Conservation (phyloP, 2,329 filamentous ascomycete species). For the Teratosphaeriaceae sp. region DNA sequence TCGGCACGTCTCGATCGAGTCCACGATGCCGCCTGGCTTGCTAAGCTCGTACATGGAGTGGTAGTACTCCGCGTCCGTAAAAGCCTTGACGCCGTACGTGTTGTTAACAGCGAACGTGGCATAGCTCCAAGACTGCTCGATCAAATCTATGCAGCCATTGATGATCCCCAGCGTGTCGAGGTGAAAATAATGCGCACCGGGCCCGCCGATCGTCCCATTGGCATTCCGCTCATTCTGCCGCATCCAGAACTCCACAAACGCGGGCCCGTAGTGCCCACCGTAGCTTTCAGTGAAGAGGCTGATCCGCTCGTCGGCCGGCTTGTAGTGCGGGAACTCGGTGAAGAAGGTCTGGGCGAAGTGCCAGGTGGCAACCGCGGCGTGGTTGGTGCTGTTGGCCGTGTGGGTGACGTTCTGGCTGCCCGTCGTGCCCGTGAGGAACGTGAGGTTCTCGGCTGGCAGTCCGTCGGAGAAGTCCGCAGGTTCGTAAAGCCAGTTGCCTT, state of each 20-base stretch:
- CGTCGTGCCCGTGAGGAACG: not conserved
- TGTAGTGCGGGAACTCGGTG: slow-evolving; percentile 46
- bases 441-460: not conserved
- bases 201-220: slow-evolving; percentile 18
- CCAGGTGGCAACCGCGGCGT: slow-evolving; percentile 53
- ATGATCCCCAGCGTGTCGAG: slow-evolving; percentile 32
- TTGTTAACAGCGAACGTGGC: not conserved
- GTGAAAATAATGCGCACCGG: slow-evolving; percentile 27
- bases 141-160: slow-evolving; percentile 52
- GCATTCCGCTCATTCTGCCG: slow-evolving; percentile 22
- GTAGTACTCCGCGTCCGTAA: slow-evolving; percentile 34
- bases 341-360: slow-evolving; percentile 56
- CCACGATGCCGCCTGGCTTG: not conserved
- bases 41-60: slow-evolving; percentile 34
- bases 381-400: slow-evolving; percentile 48
- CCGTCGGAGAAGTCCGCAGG: not conserved
- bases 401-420: slow-evolving; percentile 33
- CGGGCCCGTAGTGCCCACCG: slow-evolving; percentile 18
- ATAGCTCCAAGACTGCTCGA: slow-evolving; percentile 40
- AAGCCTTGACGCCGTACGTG: slow-evolving; percentile 47
- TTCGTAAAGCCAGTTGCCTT: not conserved
- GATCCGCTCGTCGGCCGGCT: slow-evolving; percentile 19
- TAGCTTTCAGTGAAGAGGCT: slow-evolving; percentile 26
- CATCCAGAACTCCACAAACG: slow-evolving; percentile 22
- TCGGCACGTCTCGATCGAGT: not conserved